Conservation (phyloP, 2,329 filamentous ascomycete species). For the Ilyonectria sp. region DNA sequence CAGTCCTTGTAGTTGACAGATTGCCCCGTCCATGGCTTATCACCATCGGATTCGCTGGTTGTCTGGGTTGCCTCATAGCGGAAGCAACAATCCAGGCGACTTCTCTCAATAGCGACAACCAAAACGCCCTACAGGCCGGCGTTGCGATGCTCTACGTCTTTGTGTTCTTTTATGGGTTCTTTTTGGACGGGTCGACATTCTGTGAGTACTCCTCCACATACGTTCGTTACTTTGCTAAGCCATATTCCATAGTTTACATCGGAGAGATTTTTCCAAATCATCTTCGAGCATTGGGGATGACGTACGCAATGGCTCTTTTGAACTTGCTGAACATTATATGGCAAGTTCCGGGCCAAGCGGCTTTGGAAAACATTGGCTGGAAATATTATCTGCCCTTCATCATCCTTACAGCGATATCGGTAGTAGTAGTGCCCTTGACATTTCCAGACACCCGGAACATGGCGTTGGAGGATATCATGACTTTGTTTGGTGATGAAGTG, state of each 20-base stretch:
- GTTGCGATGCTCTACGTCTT: constrained; percentile 16
- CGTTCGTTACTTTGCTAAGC: too few relatives aligned
- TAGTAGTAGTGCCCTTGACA: neutral
- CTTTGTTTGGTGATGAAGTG: constrained; percentile 10
- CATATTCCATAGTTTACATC: constrained; percentile 13
- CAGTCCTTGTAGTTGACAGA: constrained; percentile 5
- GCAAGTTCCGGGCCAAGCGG: constrained; percentile 16
- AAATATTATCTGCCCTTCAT: constrained; percentile 25
- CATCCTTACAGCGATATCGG: constrained; percentile 4
- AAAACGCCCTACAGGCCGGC: constrained; percentile 4
- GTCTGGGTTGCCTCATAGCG: neutral
- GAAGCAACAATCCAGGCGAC: constrained; percentile 15
- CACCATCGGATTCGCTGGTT: constrained; percentile 5
- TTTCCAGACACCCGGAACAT: constrained; percentile 16
- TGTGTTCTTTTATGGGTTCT: constrained; percentile 21
- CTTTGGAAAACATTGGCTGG: constrained; percentile 23
- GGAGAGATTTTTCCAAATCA: constrained; percentile 29
- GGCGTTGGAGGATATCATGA: constrained; percentile 13
- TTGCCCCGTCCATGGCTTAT: constrained; percentile 11
- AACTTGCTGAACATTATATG: constrained; percentile 23
- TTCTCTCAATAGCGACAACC: constrained; percentile 6
- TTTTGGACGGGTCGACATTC: constrained; percentile 22
- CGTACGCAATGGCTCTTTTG: constrained; percentile 16
- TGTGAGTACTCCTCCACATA: neutral
- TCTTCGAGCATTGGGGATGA: constrained; percentile 16